These are phyloP conservation scores for Candida tetrigidarum DNA, from an alignment of 1,139 yeast genomes.

Conservation along the genomic window DNA sequence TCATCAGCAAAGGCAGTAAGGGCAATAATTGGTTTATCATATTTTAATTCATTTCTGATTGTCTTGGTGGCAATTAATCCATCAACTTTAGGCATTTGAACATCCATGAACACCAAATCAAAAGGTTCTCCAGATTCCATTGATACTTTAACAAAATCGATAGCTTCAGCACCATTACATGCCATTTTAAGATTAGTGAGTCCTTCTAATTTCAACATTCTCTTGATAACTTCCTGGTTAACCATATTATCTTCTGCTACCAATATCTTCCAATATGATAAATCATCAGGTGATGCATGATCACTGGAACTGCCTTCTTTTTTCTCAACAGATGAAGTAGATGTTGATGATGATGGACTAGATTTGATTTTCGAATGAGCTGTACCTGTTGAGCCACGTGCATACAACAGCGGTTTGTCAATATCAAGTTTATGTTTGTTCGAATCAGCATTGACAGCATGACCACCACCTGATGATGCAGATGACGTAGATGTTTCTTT, in stretches of 20 bases:
- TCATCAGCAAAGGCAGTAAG: slow-evolving; percentile 94
- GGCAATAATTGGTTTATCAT: slow-evolving; percentile 82
- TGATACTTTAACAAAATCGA: slow-evolving; percentile 60
- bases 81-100: slow-evolving; percentile 93
- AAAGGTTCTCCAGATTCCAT: slow-evolving; percentile 45
- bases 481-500: slow-evolving; percentile 7
- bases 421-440: slow-evolving; percentile 6
- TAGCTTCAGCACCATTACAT: slow-evolving; percentile 89
- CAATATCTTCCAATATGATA: slow-evolving; percentile 57
- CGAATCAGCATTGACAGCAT: no score
- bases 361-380: slow-evolving; percentile 40
- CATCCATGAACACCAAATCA: slow-evolving; percentile 91
- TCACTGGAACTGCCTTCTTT: not conserved
- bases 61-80: slow-evolving; percentile 82
- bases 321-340: not conserved
- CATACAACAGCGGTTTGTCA: slow-evolving; percentile 45
- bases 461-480: not conserved
- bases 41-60: slow-evolving; percentile 69
- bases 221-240: slow-evolving; percentile 85
- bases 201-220: slow-evolving; percentile 86
- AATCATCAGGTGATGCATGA: slow-evolving; percentile 28
- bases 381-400: slow-evolving; percentile 61
- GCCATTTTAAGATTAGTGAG: slow-evolving; percentile 73
- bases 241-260: slow-evolving; percentile 96
- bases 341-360: not conserved